phyloP scores from a whole-genome alignment of 139 green algal genomes.

The Chlamydomonas asymmetrica region DNA sequence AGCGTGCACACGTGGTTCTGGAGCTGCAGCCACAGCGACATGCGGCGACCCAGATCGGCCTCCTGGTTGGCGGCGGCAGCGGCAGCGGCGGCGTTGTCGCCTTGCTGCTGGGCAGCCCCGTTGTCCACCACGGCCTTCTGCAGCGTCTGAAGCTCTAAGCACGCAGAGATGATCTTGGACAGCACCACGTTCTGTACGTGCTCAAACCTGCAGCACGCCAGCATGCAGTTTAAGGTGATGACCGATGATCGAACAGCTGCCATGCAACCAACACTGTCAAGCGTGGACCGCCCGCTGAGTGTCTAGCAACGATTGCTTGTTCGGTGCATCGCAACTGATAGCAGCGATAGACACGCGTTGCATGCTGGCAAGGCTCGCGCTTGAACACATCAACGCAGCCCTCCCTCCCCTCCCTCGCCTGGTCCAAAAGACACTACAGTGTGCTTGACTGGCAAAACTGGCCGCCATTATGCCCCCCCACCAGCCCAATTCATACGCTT shows the following conservation, averaged over 20 bases:
- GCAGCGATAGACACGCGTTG: too few species aligned
- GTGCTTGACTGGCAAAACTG: too few species aligned
- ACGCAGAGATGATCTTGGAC: conserved; percentile 73
- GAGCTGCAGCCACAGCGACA: conserved; percentile 78
- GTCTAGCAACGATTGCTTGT: too few species aligned
- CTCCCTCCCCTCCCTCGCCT: neutral
- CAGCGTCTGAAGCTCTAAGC: conserved; percentile 67
- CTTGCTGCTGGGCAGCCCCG: conserved; percentile 3
- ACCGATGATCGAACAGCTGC: too few species aligned
- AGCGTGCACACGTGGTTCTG: conserved; percentile 85
- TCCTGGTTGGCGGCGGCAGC: conserved; percentile 6
- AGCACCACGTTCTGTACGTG: conserved; percentile 90
- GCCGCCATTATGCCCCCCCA: neutral
- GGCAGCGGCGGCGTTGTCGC: neutral
- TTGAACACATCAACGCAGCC: too few species aligned
- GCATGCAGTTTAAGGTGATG: too few species aligned
- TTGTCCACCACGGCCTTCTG: conserved; percentile 6
- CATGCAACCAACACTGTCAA: too few species aligned
- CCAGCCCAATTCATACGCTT: too few species aligned
- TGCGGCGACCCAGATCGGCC: conserved; percentile 44
- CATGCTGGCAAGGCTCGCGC: too few species aligned
- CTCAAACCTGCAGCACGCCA: conserved; percentile 82
- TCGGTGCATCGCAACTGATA: too few species aligned
- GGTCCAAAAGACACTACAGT: too few species aligned
- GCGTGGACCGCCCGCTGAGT: too few species aligned